Evolutionary conservation across 1,284 basidiomycete genomes (phyloP).

Genomic region (Fomes fomentarius): DNA sequence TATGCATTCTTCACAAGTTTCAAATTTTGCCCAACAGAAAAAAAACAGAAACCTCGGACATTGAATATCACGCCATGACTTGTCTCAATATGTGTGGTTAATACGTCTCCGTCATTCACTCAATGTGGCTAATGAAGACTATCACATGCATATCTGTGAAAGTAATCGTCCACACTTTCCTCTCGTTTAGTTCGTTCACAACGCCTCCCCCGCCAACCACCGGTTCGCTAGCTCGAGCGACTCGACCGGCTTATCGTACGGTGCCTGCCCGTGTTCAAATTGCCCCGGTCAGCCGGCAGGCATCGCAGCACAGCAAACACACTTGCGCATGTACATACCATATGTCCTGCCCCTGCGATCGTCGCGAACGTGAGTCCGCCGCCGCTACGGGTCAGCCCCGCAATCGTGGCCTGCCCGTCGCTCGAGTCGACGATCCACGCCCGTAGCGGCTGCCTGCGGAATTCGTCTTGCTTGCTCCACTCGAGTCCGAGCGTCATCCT

Average conservation of each 20-base stretch:
- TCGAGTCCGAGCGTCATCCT: conserved; percentile 61
- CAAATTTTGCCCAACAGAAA: too few relatives aligned
- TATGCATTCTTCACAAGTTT: too few relatives aligned
- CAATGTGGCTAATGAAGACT: too few relatives aligned
- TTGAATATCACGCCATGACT: too few relatives aligned
- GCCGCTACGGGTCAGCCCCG: conserved; percentile 60
- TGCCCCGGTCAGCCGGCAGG: too few relatives aligned
- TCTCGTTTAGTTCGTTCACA: too few relatives aligned
- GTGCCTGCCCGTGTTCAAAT: conserved; percentile 57
- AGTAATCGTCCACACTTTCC: too few relatives aligned
- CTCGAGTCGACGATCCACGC: conserved; percentile 64
- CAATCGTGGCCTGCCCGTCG: conserved; percentile 43
- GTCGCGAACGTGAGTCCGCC: conserved; percentile 68
- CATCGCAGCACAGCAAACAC: too few relatives aligned
- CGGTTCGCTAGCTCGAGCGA: conserved; percentile 53
- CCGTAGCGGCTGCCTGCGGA: conserved; percentile 45
- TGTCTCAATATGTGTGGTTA: too few relatives aligned
- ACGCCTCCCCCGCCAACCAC: conserved; percentile 47
- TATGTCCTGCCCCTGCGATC: conserved; percentile 64
- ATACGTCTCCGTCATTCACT: too few relatives aligned
- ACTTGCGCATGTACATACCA: conserved; percentile 57
- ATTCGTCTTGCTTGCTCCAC: conserved; percentile 61
- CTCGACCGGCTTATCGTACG: conserved; percentile 64
- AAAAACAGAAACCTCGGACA: too few relatives aligned
- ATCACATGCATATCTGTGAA: too few relatives aligned